A percentile compares a stretch with the other conserved stretches of the same genome.
Evolutionary conservation across 768 basidiomycete species (phyloP).

Genomic region (Tulasnella sp.): DNA sequence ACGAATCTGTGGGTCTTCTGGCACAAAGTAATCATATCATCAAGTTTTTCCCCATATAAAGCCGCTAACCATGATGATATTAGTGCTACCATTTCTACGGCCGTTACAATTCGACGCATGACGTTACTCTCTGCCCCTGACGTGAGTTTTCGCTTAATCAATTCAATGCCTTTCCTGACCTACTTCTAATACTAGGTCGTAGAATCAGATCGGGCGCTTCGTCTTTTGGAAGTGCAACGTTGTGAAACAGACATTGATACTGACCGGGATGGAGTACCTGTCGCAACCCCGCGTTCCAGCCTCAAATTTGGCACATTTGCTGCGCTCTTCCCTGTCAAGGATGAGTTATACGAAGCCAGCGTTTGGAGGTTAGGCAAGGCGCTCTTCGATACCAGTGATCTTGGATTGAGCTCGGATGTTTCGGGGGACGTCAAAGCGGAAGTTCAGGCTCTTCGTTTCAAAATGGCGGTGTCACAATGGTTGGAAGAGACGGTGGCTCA

Average conservation of each 20-base stretch:
- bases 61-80: too few species aligned
- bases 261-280: constrained; percentile 61
- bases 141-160: constrained; percentile 10
- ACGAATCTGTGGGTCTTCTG: constrained; percentile 31
- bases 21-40: constrained; percentile 18
- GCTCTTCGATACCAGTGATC: constrained; percentile 75
- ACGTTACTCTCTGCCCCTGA: constrained; percentile 22
- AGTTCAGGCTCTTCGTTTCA: constrained; percentile 53
- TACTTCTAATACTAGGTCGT: constrained; percentile 26
- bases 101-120: constrained; percentile 23
- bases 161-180: background rate
- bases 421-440: constrained; percentile 53
- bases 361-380: constrained; percentile 83
- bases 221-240: constrained; percentile 67
- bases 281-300: constrained; percentile 47
- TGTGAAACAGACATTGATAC: constrained; percentile 53
- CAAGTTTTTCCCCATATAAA: background rate
- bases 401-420: constrained; percentile 43
- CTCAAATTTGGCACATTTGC: constrained; percentile 74
- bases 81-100: constrained; percentile 12
- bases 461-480: constrained; percentile 75
- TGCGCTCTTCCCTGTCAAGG: constrained; percentile 55
- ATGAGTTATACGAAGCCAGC: constrained; percentile 60
- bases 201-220: constrained; percentile 35
- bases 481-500: constrained; percentile 60